Conservation (phyloP, 306 rosid genomes). For the Glycyrrhiza uralensis region DNA sequence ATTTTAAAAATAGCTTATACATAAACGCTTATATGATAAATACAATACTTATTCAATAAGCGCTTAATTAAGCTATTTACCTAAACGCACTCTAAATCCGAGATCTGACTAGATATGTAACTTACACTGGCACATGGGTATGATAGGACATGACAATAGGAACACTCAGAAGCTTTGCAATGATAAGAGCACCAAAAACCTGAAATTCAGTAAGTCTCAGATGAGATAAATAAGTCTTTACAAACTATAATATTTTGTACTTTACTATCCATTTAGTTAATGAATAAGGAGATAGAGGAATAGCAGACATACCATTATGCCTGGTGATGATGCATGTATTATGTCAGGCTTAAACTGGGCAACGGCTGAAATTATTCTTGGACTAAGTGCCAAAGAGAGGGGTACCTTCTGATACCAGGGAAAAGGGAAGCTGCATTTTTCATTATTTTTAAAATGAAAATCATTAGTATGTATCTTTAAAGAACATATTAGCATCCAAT, state of each 20-base stretch:
- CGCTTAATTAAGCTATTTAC: too few relatives aligned
- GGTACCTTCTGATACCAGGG: constrained; percentile 46
- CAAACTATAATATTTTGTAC: neutral
- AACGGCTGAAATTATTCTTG: constrained; percentile 42
- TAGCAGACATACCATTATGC: constrained; percentile 33
- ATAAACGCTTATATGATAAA: too few relatives aligned
- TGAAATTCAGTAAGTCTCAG: constrained; percentile 11
- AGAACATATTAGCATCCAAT: constrained; percentile 9
- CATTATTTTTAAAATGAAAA: constrained; percentile 8
- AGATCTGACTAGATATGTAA: constrained; percentile 13
- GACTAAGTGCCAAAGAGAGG: constrained; percentile 42
- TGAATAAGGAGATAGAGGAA: neutral
- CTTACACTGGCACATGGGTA: constrained; percentile 98
- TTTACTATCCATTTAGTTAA: neutral
- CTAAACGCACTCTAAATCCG: too few relatives aligned
- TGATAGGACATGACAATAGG: constrained; percentile 84
- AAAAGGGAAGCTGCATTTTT: constrained; percentile 33
- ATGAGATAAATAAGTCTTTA: neutral
- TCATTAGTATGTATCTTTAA: neutral
- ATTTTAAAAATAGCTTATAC: too few relatives aligned
- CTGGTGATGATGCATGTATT: constrained; percentile 40
- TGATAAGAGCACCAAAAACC: constrained; percentile 40
- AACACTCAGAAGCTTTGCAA: constrained; percentile 41
- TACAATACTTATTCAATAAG: too few relatives aligned
- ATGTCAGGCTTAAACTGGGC: constrained; percentile 45